Evolutionary conservation across 192 early-diverging fungal species (phyloP), one percentile per base, ranked within the genome.

Genomic region (Dispira parvispora): DNA sequence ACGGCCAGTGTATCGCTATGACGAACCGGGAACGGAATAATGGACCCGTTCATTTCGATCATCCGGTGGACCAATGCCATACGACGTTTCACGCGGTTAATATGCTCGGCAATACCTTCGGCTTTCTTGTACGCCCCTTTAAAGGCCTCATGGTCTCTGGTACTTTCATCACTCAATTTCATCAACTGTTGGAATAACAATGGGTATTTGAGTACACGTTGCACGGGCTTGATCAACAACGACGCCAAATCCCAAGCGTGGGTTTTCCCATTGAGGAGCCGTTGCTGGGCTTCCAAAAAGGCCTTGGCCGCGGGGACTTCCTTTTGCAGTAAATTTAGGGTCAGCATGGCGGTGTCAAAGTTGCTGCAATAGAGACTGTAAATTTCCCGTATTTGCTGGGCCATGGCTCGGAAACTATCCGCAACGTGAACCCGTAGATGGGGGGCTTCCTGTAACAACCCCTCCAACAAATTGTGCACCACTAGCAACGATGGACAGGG

Each of bases 121-220:
- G 72, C 63, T 83, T 81, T 50, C 73, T 80, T 18, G 62, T 68
- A 32, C 68, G 73, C 8, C 75, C 78, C 23, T 85, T 80, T 5
- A 65, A 62, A 10, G 74, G 63, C 23, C 73, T 71, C 23, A 84
- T 88, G 42, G 80, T 66, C 47, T 75, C 74, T 54, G 78, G 65
- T 13, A 86, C 75, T 69, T 73, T 69, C 77, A 74, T 61, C 45
- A n/a, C 71, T 74, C 28, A 72, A 67, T 16, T 68, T 64, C 26
- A 71, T 61, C 43, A 77, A 65, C 42, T 45, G 69, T 46, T 84
- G 82, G 43, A 97, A 73, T 56, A 97, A 72, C 3, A 98, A 73
- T 1, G 94, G 94, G 68, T 94, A 94, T 71, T 94, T 93, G n/a
- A 98, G 74, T n/a, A 98, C 88, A 42, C 94, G 80, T 71, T 98